Conservation (phyloP, 2,329 filamentous ascomycete species). For the Colletotrichum tanaceti region DNA sequence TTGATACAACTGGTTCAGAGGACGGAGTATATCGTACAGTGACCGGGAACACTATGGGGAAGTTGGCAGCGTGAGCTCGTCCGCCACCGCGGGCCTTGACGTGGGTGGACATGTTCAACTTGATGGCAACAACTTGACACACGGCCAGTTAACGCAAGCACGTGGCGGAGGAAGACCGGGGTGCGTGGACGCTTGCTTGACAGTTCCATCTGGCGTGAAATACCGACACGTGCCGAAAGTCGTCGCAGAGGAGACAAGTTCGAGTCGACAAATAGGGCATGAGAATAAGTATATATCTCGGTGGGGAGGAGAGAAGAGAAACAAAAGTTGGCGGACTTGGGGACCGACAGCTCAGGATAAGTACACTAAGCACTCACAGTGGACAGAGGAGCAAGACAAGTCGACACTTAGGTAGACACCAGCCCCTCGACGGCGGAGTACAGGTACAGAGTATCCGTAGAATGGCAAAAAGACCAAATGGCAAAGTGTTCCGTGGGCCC, state of each 20-base stretch:
- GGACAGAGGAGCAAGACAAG: too few species aligned
- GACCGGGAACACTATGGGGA: conserved; percentile 7
- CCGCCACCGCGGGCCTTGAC: conserved; percentile 17
- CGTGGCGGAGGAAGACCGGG: background rate
- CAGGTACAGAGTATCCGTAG: too few species aligned
- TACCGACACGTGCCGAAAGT: conserved; percentile 11
- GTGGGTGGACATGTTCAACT: background rate
- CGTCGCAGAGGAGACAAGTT: background rate
- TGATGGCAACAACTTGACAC: conserved; percentile 1
- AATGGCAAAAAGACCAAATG: conserved; percentile 22
- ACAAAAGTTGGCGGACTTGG: background rate
- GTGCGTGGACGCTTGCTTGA: background rate
- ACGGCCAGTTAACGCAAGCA: conserved; percentile 13
- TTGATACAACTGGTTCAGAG: too few species aligned
- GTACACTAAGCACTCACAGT: too few species aligned
- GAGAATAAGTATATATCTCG: conserved; percentile 30
- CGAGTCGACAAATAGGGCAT: background rate
- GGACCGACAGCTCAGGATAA: background rate
- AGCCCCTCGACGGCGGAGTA: too few species aligned
- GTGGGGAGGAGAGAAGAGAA: background rate
- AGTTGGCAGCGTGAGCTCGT: conserved; percentile 15
- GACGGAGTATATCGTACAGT: too few species aligned
- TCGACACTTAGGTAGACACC: too few species aligned
- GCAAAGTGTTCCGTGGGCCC: conserved; percentile 16
- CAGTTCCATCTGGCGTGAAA: background rate